These are phyloP conservation scores for Austroboletus festivus DNA, from an alignment of 768 basidiomycete genomes.

Conservation along the genomic window DNA sequence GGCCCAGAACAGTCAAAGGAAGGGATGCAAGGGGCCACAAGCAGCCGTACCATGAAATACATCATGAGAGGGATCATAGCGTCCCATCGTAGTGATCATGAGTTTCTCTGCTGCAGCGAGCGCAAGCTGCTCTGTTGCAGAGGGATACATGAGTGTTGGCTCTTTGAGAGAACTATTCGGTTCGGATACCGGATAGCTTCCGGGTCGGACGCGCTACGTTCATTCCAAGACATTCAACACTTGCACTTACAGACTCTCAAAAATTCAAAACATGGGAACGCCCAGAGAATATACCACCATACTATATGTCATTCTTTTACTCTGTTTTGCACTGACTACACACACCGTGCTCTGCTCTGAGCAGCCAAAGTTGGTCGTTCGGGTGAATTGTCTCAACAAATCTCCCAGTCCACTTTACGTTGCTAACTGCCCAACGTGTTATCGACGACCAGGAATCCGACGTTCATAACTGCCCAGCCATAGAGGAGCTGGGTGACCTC, in stretches of 20 bases:
- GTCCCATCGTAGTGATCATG: slow-evolving; percentile 70
- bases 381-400: slow-evolving; percentile 25
- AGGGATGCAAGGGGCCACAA: not conserved
- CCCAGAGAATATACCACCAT: slow-evolving; percentile 18
- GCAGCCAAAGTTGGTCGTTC: slow-evolving; percentile 25
- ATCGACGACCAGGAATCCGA: slow-evolving; percentile 39
- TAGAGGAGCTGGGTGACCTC: slow-evolving; percentile 51
- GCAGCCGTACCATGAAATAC: slow-evolving; percentile 62
- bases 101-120: slow-evolving; percentile 61
- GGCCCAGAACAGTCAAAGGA: slow-evolving; percentile 4
- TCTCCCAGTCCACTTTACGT: not conserved
- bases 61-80: slow-evolving; percentile 82
- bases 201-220: not conserved
- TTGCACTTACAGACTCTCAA: not conserved
- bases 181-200: slow-evolving; percentile 27
- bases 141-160: slow-evolving; percentile 40
- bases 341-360: slow-evolving; percentile 19
- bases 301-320: slow-evolving; percentile 45
- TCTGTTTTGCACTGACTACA: slow-evolving; percentile 25
- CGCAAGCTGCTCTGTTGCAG: slow-evolving; percentile 45
- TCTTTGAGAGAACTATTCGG: not conserved
- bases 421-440: slow-evolving; percentile 12
- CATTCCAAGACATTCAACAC: not conserved
- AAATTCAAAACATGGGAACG: slow-evolving; percentile 19
- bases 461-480: slow-evolving; percentile 39